phyloP scores from a whole-genome alignment of 2,329 filamentous ascomycete species.

The Mariannaea sp. region DNA sequence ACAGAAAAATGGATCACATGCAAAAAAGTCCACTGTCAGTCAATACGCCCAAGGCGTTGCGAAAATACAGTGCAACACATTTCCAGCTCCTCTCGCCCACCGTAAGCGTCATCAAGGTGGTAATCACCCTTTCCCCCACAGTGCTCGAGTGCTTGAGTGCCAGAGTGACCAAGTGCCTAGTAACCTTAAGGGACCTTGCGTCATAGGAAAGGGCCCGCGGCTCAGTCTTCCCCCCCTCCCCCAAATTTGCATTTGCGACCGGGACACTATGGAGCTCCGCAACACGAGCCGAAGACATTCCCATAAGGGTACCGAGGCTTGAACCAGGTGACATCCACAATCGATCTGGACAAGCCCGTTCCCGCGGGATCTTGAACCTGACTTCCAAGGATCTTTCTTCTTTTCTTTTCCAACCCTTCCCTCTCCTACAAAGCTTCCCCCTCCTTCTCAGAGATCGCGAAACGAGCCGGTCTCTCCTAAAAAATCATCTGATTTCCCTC shows the following conservation, averaged over 20 bases:
- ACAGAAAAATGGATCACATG: slow-evolving; percentile 20
- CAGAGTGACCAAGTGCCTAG: too few relatives aligned
- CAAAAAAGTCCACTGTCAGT: too few relatives aligned
- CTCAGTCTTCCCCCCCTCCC: slow-evolving; percentile 6
- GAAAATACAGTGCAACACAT: too few relatives aligned
- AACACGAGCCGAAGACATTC: slow-evolving; percentile 24
- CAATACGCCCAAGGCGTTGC: too few relatives aligned
- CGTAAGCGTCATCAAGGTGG: background rate
- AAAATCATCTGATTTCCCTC: background rate
- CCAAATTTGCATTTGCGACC: too few relatives aligned
- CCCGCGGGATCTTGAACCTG: slow-evolving; percentile 15
- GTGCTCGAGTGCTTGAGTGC: too few relatives aligned
- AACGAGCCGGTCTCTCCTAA: background rate
- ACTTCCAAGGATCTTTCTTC: background rate
- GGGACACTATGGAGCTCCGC: slow-evolving; percentile 15
- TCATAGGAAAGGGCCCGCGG: too few relatives aligned
- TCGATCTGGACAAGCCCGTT: slow-evolving; percentile 15
- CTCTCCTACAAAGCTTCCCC: background rate
- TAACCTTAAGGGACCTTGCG: too few relatives aligned
- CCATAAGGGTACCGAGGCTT: slow-evolving; percentile 23
- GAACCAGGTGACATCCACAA: slow-evolving; percentile 24
- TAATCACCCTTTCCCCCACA: too few relatives aligned
- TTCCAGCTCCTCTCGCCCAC: too few relatives aligned
- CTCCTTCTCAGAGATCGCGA: background rate
- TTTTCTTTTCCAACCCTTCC: background rate